These are phyloP conservation scores for Nemophila menziesii DNA, from an alignment of 257 asterid genomes.

Conservation along the genomic window DNA sequence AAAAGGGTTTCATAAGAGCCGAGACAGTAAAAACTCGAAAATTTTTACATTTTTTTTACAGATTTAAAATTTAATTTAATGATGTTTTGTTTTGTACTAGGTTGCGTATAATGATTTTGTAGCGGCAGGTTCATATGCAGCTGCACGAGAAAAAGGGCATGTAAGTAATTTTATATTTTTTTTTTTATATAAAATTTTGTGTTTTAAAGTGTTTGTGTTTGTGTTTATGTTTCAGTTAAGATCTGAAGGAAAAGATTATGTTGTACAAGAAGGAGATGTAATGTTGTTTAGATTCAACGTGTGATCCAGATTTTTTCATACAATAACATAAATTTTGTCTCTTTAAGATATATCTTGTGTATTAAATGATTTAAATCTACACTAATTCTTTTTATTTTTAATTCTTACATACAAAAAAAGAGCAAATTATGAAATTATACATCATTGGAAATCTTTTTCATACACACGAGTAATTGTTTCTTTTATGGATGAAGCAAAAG, in stretches of 20 bases:
- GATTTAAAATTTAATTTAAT: too few relatives aligned
- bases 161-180: conserved; percentile 52
- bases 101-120: conserved; percentile 89
- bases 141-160: conserved; percentile 97
- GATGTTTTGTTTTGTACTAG: conserved; percentile 20
- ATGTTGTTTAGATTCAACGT: conserved; percentile 92
- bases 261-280: conserved; percentile 92
- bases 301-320: conserved; percentile 19
- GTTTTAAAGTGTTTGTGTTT: neutral
- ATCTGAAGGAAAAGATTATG: conserved; percentile 86
- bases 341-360: too few relatives aligned
- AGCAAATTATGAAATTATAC: too few relatives aligned
- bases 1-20: conserved; percentile 97
- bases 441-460: too few relatives aligned
- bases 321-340: too few relatives aligned
- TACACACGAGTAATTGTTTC: too few relatives aligned
- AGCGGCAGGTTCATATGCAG: conserved; percentile 74
- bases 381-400: too few relatives aligned
- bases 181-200: too few relatives aligned
- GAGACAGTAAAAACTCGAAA: conserved; percentile 98
- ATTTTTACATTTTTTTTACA: too few relatives aligned
- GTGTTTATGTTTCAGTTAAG: conserved; percentile 56
- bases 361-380: too few relatives aligned
- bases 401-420: too few relatives aligned
- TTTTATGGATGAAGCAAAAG: too few relatives aligned